Evolutionary conservation across 73 alveolate species (phyloP), one percentile per base, ranked within the genome.

Genomic region (Paramecium sonneborni): DNA sequence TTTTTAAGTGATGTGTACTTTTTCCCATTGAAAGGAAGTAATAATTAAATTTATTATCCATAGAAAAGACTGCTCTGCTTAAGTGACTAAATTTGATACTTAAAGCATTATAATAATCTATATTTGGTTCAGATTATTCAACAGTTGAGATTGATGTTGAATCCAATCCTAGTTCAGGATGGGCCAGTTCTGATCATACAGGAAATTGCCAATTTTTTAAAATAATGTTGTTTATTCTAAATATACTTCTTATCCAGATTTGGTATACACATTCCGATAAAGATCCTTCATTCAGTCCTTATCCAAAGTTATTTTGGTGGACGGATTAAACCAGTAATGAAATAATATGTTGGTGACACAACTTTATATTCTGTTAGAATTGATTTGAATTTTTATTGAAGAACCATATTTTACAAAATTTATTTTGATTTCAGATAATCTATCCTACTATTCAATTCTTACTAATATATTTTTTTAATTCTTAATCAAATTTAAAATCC

Each of bases 181-280:
- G 95, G 95, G 20, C 76, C 24, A 55, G 84, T 15, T 52, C 88
- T 28, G 62, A 89, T 55, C 87, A 48, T 38, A 62, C 93, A 56
- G 76, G 95, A 18, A 95, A 96, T 88, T 92, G 96, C 38, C 57
- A 69, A 23, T 96, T 72, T 86, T 39, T 96, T 38, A 52, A 14
- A 88, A 70, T 20, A 14, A 92, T 21, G 93, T 95, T 11, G 62
- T 88, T 41, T 94, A 96, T 92, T 55, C 94, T n/a, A 85, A 93
- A 74, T 90, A 85, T 39, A 76, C 93, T 18, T 74, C 93, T 28
- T 87, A 70, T 39, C 96, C 96, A 20, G 92, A 95, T 44, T 34
- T 96, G 98, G 98, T 96, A 96, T 62, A 97, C 98, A 89, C 98
- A 96, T 92, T 96, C 95, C 68, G 98, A 96, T 76, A 72, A 89